A percentile compares a stretch with the other conserved stretches of the same genome.
These are phyloP conservation scores for Paramecium sonneborni DNA, from an alignment of 73 alveolate species.

Conservation along the genomic window DNA sequence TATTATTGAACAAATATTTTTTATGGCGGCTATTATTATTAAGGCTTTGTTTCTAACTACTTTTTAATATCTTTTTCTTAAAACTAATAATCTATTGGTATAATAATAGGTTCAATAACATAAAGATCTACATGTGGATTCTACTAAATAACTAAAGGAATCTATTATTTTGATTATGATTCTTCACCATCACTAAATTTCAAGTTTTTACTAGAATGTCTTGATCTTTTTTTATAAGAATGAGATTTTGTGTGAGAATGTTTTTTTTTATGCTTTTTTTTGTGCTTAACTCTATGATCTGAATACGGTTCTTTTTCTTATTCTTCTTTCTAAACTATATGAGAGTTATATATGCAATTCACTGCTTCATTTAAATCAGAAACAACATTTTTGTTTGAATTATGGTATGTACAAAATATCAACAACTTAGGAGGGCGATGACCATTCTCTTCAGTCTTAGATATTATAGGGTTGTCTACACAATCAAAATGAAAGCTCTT, in stretches of 20 bases:
- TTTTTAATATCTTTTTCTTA: too few species aligned
- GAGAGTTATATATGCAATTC: background rate
- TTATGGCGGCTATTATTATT: too few species aligned
- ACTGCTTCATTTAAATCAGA: background rate
- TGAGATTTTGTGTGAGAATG: background rate
- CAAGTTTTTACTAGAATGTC: background rate
- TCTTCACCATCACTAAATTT: background rate
- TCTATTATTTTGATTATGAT: background rate
- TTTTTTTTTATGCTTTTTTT: background rate
- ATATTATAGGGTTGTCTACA: background rate
- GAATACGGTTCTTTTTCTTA: background rate
- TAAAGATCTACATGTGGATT: too few species aligned
- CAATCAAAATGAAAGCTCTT: conserved; percentile 27
- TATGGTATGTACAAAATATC: background rate
- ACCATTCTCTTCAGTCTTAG: background rate
- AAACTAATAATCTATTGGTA: too few species aligned
- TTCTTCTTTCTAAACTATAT: background rate
- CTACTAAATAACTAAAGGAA: too few species aligned
- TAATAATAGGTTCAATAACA: too few species aligned
- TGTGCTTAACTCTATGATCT: background rate
- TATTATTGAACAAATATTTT: background rate
- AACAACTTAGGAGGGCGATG: background rate
- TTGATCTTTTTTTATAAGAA: background rate
- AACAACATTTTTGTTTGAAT: background rate
- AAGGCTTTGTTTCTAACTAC: too few species aligned